These are phyloP conservation scores for Plectosphaerella sp. DNA, from an alignment of 2,329 filamentous ascomycete species.

Conservation along the genomic window DNA sequence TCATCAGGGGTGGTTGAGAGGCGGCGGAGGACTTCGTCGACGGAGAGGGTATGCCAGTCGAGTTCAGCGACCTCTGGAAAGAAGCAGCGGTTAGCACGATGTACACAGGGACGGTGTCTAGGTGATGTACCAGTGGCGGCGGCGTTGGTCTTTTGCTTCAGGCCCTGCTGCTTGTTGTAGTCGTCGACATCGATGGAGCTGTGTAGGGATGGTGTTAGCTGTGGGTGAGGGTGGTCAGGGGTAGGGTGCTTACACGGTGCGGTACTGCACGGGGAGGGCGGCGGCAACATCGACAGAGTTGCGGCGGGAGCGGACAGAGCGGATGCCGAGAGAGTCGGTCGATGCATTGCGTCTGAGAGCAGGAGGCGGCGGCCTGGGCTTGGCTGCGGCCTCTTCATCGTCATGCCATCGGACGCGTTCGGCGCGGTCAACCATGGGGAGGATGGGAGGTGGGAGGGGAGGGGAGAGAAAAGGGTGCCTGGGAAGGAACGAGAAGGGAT, in stretches of 20 bases:
- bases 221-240: not conserved
- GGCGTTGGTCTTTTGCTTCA: conserved; percentile 33
- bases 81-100: conserved; percentile 11
- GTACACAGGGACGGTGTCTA: not conserved
- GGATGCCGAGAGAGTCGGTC: conserved; percentile 34
- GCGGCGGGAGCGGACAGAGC: conserved; percentile 29
- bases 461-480: not conserved
- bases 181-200: conserved; percentile 46
- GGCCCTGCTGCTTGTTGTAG: conserved; percentile 34
- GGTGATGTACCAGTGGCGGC: conserved; percentile 36
- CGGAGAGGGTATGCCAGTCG: conserved; percentile 62
- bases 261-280: conserved; percentile 49
- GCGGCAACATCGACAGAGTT: conserved; percentile 33
- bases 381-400: conserved; percentile 23
- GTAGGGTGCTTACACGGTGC: conserved; percentile 45
- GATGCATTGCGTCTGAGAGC: conserved; percentile 20
- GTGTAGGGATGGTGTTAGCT: not conserved
- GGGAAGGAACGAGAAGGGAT: conserved; percentile 1
- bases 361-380: conserved; percentile 7
- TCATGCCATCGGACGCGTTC: conserved; percentile 32
- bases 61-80: conserved; percentile 53
- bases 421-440: not conserved
- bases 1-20: conserved; percentile 50
- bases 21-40: conserved; percentile 54
- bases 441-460: not conserved